Base-by-base conservation (phyloP, 2,329 filamentous ascomycete genomes). In the Sphaceloma murrayae region DNA sequence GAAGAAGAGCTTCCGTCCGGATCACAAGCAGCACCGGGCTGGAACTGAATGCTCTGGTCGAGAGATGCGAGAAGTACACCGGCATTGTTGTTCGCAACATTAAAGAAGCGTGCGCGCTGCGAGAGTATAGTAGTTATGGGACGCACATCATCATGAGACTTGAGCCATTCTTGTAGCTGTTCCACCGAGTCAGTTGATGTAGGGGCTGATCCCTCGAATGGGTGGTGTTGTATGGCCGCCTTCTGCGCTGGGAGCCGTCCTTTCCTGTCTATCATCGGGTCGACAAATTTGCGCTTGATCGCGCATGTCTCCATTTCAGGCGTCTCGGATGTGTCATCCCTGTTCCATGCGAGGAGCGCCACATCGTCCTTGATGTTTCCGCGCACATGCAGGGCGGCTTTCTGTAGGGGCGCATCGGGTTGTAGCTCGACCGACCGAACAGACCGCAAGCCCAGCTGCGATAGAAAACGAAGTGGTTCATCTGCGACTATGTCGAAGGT, bases 1-100 rank as follows among this genome's bases (percentile, higher is more conserved):
- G 50, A 13, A 11, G 13, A 18, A 7, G 13, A 8, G 9, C 11
- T 13, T 8, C 24, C 24, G 17, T 30, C 36, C 11, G 11, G 34
- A 17, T 54, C 53, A 13, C 46, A 32, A 8, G 38, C 19, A n/a
- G 38, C 22, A 13, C 39, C 43, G 14, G 45, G 22, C 3, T 58
- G 63, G 53, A 72, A 66, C 14, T 54, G 58, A 11, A 74, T 61
- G 16, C 65, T 57, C 19, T 60, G 64, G 48, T 75, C 72, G 26
- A 75, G 56, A 3, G 63, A 66, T 3, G 67, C 70, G 60, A 72
- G 67, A 7, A 65, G 55, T 6, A 68, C 63, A 19, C 62, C 60
- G n/a, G 58, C 55, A 5, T 53, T 48, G 33, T 58, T 63, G 45
- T 72, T 70, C 19, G 62, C 62, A 2, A 72, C 56, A 11, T 70